Base-by-base conservation (phyloP, 768 basidiomycete species). In the Auriscalpium orientale region DNA sequence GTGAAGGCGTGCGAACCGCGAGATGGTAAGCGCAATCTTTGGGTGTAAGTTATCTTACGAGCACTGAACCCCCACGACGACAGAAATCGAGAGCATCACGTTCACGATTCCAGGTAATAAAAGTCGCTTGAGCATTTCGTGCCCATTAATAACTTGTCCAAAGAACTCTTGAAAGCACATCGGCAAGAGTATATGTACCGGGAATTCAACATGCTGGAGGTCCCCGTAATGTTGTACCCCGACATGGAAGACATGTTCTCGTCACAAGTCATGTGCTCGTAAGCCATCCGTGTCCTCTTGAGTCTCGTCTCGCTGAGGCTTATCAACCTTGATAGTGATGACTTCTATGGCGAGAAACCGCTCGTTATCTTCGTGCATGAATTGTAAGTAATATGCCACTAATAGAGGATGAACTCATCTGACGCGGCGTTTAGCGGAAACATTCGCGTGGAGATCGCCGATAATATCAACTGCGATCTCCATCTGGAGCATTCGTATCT, bases 301-400 rank as follows among this genome's bases (percentile, higher is more conserved):
- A n/a, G n/a, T n/a, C n/a, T 18, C 38, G 34, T 35, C 49, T 55
- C 28, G 33, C 36, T 47, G 28, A 46, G 28, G 37, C 40, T 15
- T 43, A 15, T 43, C 4, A 15, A 15, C 18, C 40, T 43, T 18
- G 15, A 15, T 58, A 97, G 95, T 35, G 71, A 77, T 46, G 88
- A 95, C 68, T 74, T 98, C 35, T 86, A 90, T 64, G 78, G 85
- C 28, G 85, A 87, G 54, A 72, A 82, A 34, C 91, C 87, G 0
- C 65, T 98, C 22, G 81, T 98, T 33, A 71, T 98, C 44, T 91
- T 98, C 65, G 83, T 89, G 6, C 97, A 99, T 71, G 95, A 98
- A 74, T 93, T 98, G 95, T 95, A 68, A 67, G 91, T 71, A 33
- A 10, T 18, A 16, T 4, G 35, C 33, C 52, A 18, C 40, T 45